Evolutionary conservation across 306 rosid genomes (phyloP), one percentile per base, ranked within the genome.

Genomic region (Lupinus albus): DNA sequence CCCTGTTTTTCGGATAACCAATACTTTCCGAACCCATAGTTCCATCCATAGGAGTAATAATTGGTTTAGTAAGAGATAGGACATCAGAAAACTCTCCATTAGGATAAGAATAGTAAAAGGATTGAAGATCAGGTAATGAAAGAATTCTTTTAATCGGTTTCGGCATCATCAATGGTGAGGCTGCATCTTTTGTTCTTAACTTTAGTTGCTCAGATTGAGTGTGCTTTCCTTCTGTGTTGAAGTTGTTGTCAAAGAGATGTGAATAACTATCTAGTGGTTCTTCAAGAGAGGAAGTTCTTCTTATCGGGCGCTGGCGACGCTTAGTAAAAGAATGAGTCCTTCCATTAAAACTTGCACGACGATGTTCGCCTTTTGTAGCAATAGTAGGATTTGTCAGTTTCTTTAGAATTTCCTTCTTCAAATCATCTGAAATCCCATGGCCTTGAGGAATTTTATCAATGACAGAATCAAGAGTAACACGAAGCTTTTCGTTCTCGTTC

Each of bases 361-460:
- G 11, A 28, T 32, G 0, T 73, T 44, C 58, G 16, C 45, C 16
- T 73, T 73, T n/a, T 73, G 39, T 41, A 7, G 46, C 2, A 25
- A 25, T 42, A 5, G 10, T 42, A 44, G 78, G 42, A 1, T 75
- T 49, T 11, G 56, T 59, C 64, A 75, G 28, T 28, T 58, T 75
- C 69, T 58, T 75, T 1, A 67, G n/a, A 67, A 75, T 49, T 25
- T 67, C 79, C 11, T 48, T 50, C 74, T 75, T 75, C 63, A 75
- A 28, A 0, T 28, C 56, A 49, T 58, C 13, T 17, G 74, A 67
- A 28, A 67, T 58, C 10, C 16, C 55, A 36, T 28, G 39, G 3
- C 79, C 79, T 67, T 75, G 79, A n/a, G 79, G 79, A 67, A 75
- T 53, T 75, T 75, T 75, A 35, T 75, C 18, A 75, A 75, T 48